Percentiles rank a stretch among this genome's conserved stretches.
Conservation (phyloP, 108 stramenopile species). For the Cyclotella distinguenda region DNA sequence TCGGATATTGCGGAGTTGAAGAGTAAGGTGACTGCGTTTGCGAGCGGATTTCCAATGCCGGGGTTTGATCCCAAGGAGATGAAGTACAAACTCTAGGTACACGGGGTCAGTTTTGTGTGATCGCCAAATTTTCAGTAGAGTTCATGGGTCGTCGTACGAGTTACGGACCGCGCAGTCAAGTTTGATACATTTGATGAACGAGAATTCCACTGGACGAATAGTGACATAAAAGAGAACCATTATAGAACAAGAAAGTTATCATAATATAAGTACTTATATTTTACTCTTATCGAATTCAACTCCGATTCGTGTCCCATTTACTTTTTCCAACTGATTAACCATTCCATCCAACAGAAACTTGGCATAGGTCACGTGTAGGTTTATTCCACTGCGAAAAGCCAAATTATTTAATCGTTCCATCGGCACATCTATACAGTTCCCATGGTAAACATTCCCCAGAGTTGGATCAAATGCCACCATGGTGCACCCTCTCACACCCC, state of each 20-base stretch:
- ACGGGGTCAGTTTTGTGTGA: not conserved
- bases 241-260: no score
- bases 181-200: no score
- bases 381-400: not conserved
- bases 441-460: conserved; percentile 42
- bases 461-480: conserved; percentile 52
- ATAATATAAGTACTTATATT: no score
- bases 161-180: not conserved
- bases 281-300: no score
- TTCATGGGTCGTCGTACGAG: not conserved
- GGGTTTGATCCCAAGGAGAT: conserved; percentile 88
- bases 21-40: conserved; percentile 88
- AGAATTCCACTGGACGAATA: no score
- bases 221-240: no score
- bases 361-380: conserved; percentile 36
- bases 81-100: conserved; percentile 73
- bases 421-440: conserved; percentile 37
- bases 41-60: conserved; percentile 96
- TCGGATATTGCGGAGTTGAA: conserved; percentile 66
- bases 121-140: not conserved
- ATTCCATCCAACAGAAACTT: conserved; percentile 37
- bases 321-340: conserved; percentile 27
- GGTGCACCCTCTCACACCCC: conserved; percentile 25
- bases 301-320: not conserved
- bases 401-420: conserved; percentile 6